Evolutionary conservation across 805 yeast genomes (phyloP), one percentile per base, ranked within the genome.

Genomic region (Zygoascus bituminiphila): DNA sequence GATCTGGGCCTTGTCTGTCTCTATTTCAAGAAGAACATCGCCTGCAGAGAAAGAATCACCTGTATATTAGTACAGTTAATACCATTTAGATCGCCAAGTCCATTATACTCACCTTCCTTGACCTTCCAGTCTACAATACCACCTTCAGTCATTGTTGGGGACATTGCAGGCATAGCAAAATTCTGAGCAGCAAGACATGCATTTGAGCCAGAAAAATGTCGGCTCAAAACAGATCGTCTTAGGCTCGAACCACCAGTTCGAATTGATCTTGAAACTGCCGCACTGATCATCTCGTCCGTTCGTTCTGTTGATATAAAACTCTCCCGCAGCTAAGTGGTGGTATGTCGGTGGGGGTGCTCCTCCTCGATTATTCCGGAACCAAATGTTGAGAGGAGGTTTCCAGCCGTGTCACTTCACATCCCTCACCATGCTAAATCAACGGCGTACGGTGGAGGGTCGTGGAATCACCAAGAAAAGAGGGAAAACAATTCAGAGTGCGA

Each of bases 81-180:
- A 40, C 9, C 33, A 12, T 24, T 4, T 10, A 40, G 21, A 4
- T n/a, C 5, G 9, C 31, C 10, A 36, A 36, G n/a, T 12, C 39
- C 8, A 36, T 8, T 36, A 4, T 19, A 42, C 44, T 37, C 44
- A 49, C 87, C 87, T 44, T 76, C 82, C 64, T 88, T 81, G 60
- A 81, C 73, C 63, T 87, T 85, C 98, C 98, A 91, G 47, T 79
- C 74, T 10, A 88, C 86, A 54, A 91, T 77, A 5, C 95, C 96
- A 37, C 98, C 98, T 62, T 82, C 86, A 25, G 88, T 88, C 98
- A 91, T 91, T 5, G 98, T 91, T 39, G 98, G 98, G 4, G 97
- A 89, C 96, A 91, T 87, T 22, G 98, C 97, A 3, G 98, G 98
- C 98, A 91, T 91, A 47, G 74, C 81, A 69, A 87, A 88, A 50